Conservation (phyloP, 345 rosid genomes). For the Sisymbrium altissimum region DNA sequence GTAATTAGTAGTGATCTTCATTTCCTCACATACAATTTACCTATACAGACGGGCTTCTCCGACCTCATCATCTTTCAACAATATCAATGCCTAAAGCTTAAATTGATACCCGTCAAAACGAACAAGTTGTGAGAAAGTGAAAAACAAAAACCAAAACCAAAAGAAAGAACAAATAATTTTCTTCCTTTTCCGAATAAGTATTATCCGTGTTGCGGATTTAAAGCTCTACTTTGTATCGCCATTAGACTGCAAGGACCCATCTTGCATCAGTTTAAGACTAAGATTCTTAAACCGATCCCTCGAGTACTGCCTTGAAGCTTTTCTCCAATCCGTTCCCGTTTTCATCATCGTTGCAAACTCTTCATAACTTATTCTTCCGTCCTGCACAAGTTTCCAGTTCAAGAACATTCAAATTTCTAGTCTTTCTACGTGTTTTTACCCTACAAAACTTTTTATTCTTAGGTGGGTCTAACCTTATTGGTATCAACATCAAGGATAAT, state of each 20-base stretch:
- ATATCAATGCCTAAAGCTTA: neutral
- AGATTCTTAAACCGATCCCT: constrained; percentile 86
- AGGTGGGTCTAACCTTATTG: constrained; percentile 57
- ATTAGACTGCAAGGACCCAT: constrained; percentile 59
- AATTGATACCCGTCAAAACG: constrained; percentile 8
- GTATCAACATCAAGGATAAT: constrained; percentile 94
- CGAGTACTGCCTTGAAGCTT: constrained; percentile 93
- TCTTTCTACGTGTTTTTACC: neutral
- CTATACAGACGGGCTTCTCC: constrained; percentile 12
- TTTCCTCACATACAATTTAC: neutral
- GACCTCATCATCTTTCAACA: neutral
- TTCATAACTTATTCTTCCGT: constrained; percentile 83
- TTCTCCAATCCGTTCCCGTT: constrained; percentile 97
- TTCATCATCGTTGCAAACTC: constrained; percentile 95
- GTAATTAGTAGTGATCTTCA: neutral
- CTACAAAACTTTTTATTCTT: neutral
- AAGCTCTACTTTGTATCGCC: constrained; percentile 30
- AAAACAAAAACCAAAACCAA: neutral
- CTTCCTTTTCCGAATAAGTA: neutral
- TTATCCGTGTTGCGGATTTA: neutral
- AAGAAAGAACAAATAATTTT: constrained; percentile 7
- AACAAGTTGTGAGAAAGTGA: constrained; percentile 3
- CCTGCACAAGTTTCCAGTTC: constrained; percentile 40
- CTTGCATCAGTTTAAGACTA: constrained; percentile 70
- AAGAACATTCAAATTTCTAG: neutral